Base-by-base conservation (phyloP, 169 alveolate species). In the Amoebophrya sp. region DNA sequence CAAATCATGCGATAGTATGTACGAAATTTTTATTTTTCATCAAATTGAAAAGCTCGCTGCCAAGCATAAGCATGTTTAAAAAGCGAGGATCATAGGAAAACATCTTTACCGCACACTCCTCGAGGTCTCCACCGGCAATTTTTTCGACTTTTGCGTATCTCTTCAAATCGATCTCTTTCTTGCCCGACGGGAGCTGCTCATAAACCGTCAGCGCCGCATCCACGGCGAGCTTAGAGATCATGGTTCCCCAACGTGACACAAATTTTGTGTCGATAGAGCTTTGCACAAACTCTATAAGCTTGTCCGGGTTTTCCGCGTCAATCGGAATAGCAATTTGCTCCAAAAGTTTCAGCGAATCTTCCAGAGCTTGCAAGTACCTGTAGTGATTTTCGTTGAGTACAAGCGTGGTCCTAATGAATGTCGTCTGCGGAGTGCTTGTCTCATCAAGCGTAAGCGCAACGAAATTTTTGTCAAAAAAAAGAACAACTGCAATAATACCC, bases 51-150 rank as follows among this genome's bases (percentile, higher is more conserved):
- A n/a, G n/a, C n/a, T n/a, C n/a, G n/a, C n/a, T n/a, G n/a, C n/a
- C n/a, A n/a, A n/a, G n/a, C n/a, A n/a, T n/a, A n/a, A n/a, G n/a
- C n/a, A n/a, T n/a, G n/a, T n/a, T n/a, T n/a, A n/a, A n/a, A n/a
- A n/a, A n/a, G n/a, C n/a, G n/a, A n/a, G n/a, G n/a, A n/a, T n/a
- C n/a, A n/a, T n/a, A n/a, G n/a, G n/a, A n/a, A n/a, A n/a, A n/a
- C n/a, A n/a, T n/a, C n/a, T n/a, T n/a, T 66, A 66, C 83, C 32
- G 83, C 18, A 92, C 99, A 97, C 40, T 98, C 99, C 91, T 97
- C 99, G n/a, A 98, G 95, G 55, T 95, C 95, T 3, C 99, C 99
- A n/a, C 99, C 99, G 0, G 99, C 99, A n/a, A 99, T 97, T 94
- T 99, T 99, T 94, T 98, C 99, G 39, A 99, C 99, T 94, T 98